phyloP scores from a whole-genome alignment of 1,139 yeast species.

The Lodderomyces elongisporus region DNA sequence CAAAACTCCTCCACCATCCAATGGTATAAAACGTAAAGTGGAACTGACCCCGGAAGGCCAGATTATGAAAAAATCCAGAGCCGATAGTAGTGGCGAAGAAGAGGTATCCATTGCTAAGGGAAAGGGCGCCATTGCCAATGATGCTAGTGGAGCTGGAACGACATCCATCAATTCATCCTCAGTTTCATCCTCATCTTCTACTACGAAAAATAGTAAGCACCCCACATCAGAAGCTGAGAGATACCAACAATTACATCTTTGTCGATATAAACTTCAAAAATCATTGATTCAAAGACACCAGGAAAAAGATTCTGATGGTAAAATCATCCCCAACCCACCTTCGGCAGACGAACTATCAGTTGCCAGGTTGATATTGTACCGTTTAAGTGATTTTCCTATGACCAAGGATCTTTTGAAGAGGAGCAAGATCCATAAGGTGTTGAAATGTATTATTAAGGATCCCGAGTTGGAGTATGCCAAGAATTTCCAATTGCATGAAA shows the following conservation, averaged over 20 bases:
- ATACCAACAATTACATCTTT: conserved; percentile 45
- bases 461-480: conserved; percentile 40
- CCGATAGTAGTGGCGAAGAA: conserved; percentile 11
- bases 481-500: conserved; percentile 45
- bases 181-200: conserved; percentile 6
- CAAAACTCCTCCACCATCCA: conserved; percentile 1
- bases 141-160: conserved; percentile 6
- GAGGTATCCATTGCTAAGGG: conserved; percentile 7
- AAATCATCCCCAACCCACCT: conserved; percentile 14
- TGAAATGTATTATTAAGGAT: conserved; percentile 44
- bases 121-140: conserved; percentile 3
- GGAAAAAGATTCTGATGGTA: not conserved
- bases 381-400: conserved; percentile 47
- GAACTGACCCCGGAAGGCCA: conserved; percentile 9
- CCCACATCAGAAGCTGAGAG: conserved; percentile 28
- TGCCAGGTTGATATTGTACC: conserved; percentile 48
- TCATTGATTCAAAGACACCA: conserved; percentile 35
- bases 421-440: conserved; percentile 51
- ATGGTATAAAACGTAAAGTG: conserved; percentile 8
- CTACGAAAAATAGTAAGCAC: not conserved
- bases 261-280: conserved; percentile 43
- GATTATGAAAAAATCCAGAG: conserved; percentile 8
- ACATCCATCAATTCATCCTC: conserved; percentile 5
- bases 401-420: conserved; percentile 49
- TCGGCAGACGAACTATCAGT: conserved; percentile 53